Evolutionary conservation across 1,284 basidiomycete genomes (phyloP), one percentile per base, ranked within the genome.

Genomic region (Pseudozyma sp.): DNA sequence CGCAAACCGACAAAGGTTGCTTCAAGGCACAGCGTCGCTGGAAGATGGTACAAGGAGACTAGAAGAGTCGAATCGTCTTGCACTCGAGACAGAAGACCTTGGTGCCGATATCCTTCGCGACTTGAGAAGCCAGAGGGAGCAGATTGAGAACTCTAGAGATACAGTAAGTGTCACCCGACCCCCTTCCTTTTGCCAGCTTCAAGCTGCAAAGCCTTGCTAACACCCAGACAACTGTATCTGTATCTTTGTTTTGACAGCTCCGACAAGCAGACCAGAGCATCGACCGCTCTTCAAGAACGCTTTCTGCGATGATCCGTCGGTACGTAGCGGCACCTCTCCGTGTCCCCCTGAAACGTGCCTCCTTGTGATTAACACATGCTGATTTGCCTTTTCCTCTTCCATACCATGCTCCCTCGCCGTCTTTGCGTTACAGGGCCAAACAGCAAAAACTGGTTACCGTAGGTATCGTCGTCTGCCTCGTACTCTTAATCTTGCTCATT

Each of bases 21-120:
- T 85, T 11, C 82, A 84, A 21, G 84, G 83, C 12, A 86, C 86
- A 1, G 80, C 86, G n/a, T 79, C 84, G 39, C 80, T 87, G n/a
- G 81, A 84, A 35, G 85, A 86, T 9, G 85, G 86, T 1, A 83
- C 82, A 1, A 89, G 91, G 70, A 88, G 97, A 49, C 86, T 99
- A 55, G 90, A 94, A 76, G 94, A 97, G 71, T 94, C 92, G 18
- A 94, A 97, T 73, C 89, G 94, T 21, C 90, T 99, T 49, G 96
- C 96, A 8, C 87, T 99, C 31, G 95, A 99, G 88, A 98, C 97
- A 10, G 97, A 99, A 86, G 91, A 93, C 80, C 91, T 98, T 40
- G 97, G 97, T 11, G 91, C 94, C 13, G 94, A 94, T 78, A 98
- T 99, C 80, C 85, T 99, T 70, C 86, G 91, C 79, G 94, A 93